Base-by-base conservation (phyloP, 805 yeast species). In the Saccharomyces jurei region DNA sequence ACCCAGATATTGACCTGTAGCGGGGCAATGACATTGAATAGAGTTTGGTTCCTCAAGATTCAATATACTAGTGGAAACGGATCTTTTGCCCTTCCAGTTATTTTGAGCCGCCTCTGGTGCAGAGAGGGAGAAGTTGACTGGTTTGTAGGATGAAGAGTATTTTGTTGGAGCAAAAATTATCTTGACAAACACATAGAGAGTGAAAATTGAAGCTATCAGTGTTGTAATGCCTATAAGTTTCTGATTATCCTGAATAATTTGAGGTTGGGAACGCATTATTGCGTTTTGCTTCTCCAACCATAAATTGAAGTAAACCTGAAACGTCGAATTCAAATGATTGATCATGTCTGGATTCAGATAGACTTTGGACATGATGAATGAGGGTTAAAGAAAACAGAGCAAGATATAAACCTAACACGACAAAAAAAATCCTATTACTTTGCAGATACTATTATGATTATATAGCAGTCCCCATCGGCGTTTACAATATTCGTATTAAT, bases 11-110 rank as follows among this genome's bases (percentile, higher is more conserved):
- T 89, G 97, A 32, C 97, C 95, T 0, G 98, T 94, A 0, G 98
- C 97, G 3, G 99, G 99, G 72, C 99, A 92, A 68, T 88, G 86
- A 57, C 91, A 82, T 65, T 89, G 91, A 57, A 92, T 87, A 59
- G 71, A 75, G 22, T 74, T 76, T 2, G 92, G 87, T 52, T 86
- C 90, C 26, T 78, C 79, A 1, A 79, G 77, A 54, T 81, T 80
- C 49, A 74, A 73, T 3, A 88, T 75, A 13, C 82, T 74, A 13
- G 86, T 79, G 14, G 57, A 46, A 10, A 53, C 49, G 0, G 89
- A 84, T 52, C 96, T 75, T 62, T 82, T 86, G 6, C 96, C 96
- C 69, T 90, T 90, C 97, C 97, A 91, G 25, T 50, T 50, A 32
- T 50, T 62, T 50, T 59, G 60, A 31, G 65, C 66, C 22, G 65